phyloP scores from a whole-genome alignment of 495 filamentous ascomycete species.

The Trichocladium antarcticum region DNA sequence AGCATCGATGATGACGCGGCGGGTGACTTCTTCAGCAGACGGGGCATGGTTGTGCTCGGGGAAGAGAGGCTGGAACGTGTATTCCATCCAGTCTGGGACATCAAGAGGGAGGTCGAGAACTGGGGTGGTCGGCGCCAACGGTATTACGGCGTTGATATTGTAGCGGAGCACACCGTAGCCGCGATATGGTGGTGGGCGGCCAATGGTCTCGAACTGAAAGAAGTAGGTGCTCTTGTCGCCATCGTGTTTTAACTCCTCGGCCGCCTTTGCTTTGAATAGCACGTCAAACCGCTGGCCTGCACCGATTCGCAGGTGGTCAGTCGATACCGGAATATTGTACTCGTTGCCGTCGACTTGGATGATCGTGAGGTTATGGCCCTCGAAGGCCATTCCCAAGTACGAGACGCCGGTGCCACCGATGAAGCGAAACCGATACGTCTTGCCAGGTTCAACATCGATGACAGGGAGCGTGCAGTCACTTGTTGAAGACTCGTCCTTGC shows the following conservation, averaged over 20 bases:
- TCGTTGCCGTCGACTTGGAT: slow-evolving; percentile 46
- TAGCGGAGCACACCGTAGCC: slow-evolving; percentile 47
- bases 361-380: slow-evolving; percentile 41
- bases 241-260: slow-evolving; percentile 31
- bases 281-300: slow-evolving; percentile 47
- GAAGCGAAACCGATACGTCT: slow-evolving; percentile 47
- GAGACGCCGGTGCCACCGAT: slow-evolving; percentile 45
- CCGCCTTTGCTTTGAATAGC: slow-evolving; percentile 37
- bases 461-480: slow-evolving; percentile 36
- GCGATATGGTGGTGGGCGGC: slow-evolving; percentile 33
- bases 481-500: slow-evolving; percentile 22
- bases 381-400: slow-evolving; percentile 39
- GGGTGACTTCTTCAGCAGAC: slow-evolving; percentile 41
- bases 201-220: slow-evolving; percentile 44
- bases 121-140: slow-evolving; percentile 16
- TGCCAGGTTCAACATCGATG: slow-evolving; percentile 45
- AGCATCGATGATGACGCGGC: slow-evolving; percentile 36
- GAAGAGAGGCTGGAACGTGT: slow-evolving; percentile 37
- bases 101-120: slow-evolving; percentile 33
- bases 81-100: slow-evolving; percentile 42
- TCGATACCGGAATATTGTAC: slow-evolving; percentile 41
- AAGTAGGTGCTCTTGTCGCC: slow-evolving; percentile 38
- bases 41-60: slow-evolving; percentile 32
- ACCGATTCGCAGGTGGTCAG: slow-evolving; percentile 42
- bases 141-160: slow-evolving; percentile 8